phyloP scores from a whole-genome alignment of 768 basidiomycete genomes.

The Collybia sp. region DNA sequence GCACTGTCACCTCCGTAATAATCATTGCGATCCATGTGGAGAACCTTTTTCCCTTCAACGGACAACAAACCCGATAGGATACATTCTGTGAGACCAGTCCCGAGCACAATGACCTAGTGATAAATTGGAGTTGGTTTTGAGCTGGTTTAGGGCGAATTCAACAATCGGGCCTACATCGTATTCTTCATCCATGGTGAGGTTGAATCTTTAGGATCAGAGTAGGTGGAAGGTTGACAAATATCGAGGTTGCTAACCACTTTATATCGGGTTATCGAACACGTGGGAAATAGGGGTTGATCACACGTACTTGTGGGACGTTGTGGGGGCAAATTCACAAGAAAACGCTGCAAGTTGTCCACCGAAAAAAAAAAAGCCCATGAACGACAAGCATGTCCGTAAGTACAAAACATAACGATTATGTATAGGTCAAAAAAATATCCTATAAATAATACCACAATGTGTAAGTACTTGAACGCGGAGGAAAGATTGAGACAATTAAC shows the following conservation, averaged over 20 bases:
- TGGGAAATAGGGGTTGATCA: no score
- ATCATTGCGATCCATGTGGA: conserved; percentile 98
- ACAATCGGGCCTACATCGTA: conserved; percentile 68
- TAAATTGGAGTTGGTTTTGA: conserved; percentile 8
- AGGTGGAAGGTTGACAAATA: conserved; percentile 4
- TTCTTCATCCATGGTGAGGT: conserved; percentile 88
- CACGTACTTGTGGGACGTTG: no score
- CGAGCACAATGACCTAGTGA: conserved; percentile 79
- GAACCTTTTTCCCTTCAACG: conserved; percentile 99
- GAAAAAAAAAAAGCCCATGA: conserved; percentile 1
- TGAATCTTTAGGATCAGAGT: conserved; percentile 15
- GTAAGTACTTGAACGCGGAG: no score
- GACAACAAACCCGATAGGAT: conserved; percentile 96
- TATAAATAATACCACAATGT: conserved; percentile 1
- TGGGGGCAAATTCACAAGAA: neutral
- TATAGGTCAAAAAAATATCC: conserved; percentile 1
- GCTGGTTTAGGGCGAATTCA: conserved; percentile 6
- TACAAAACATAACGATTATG: neutral
- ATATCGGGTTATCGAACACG: no score
- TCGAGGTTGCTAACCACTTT: conserved; percentile 2
- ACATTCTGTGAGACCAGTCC: conserved; percentile 97
- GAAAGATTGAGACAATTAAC: neutral
- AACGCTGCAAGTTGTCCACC: neutral
- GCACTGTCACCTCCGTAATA: conserved; percentile 99
- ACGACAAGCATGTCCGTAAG: neutral